Evolutionary conservation across 2,329 filamentous ascomycete species (phyloP), one percentile per base, ranked within the genome.

Genomic region (Metarhizium robertsii): DNA sequence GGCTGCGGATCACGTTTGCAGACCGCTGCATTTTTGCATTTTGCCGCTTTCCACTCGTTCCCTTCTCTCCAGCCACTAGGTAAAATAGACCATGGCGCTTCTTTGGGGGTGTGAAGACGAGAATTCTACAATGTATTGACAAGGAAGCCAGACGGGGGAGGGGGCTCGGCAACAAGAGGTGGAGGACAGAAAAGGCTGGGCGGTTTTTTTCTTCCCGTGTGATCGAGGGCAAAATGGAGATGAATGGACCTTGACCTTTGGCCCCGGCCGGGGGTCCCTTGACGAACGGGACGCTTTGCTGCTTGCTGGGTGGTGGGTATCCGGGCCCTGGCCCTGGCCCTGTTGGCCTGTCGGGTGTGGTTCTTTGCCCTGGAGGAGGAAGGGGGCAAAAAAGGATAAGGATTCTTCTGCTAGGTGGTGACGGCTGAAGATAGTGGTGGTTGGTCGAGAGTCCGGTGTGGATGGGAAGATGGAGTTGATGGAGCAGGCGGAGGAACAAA

Each of bases 1-100:
- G 20, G 25, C 51, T 53, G 51, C 51, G 51, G 51, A 53, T 43
- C 51, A 53, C 42, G 51, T 53, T 53, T 53, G 51, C 51, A 43
- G 51, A 32, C 38, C 51, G 42, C 18, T 34, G 51, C 51, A 53
- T 53, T 25, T 25, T 25, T 53, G 38, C 38, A 43, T 43, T 7
- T 34, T 34, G 7, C 10, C 7, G 6, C 32, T 34, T 7, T 34
- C 32, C 32, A 8, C 32, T 34, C 32, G 11, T 11, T 25, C 50
- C 8, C 18, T 16, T 3, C n/a, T 25, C 10, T 18, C 49, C 7
- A 38, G 32, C 8, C 13, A 50, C 18, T 10, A 36, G 7, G 16
- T 45, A 11, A 20, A 20, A 10, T 14, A 45, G 42, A 13, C 16
- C 42, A 20, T 8, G 42, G 42, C 11, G 18, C n/a, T 6, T 6